phyloP scores from a whole-genome alignment of 140 eudicot genomes.

The Erigeron philadelphicus region DNA sequence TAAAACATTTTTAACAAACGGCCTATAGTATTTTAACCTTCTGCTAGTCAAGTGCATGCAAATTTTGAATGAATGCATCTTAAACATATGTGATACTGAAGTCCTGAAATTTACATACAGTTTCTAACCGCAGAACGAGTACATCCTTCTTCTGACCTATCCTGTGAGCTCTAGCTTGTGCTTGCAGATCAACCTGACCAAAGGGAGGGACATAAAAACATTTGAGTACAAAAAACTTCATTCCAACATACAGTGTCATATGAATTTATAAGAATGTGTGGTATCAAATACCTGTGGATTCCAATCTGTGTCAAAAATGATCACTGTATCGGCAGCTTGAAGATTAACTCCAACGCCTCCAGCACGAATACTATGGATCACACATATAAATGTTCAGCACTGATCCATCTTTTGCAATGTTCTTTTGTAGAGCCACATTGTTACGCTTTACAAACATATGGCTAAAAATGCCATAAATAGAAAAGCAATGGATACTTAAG shows the following conservation, averaged over 20 bases:
- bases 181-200: conserved; percentile 94
- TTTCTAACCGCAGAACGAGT: conserved; percentile 96
- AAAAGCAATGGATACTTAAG: background rate
- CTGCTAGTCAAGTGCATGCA: background rate
- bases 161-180: conserved; percentile 99
- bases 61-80: conserved; percentile 11
- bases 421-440: background rate
- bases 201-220: conserved; percentile 10
- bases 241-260: background rate
- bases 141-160: conserved; percentile 99
- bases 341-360: conserved; percentile 99
- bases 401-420: background rate
- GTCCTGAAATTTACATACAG: conserved; percentile 45
- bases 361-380: conserved; percentile 74
- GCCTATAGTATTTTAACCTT: background rate
- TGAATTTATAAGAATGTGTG: background rate
- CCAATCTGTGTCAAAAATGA: conserved; percentile 99
- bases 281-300: conserved; percentile 74
- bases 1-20: conserved; percentile 11
- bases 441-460: conserved; percentile 3
- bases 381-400: conserved; percentile 13
- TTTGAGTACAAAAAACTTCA: conserved; percentile 3
- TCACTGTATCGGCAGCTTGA: conserved; percentile 99
- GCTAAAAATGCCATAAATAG: conserved; percentile 9
- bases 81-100: background rate